These are phyloP conservation scores for Patellifolia procumbens DNA, from an alignment of 179 eudicot genomes.

Conservation along the genomic window DNA sequence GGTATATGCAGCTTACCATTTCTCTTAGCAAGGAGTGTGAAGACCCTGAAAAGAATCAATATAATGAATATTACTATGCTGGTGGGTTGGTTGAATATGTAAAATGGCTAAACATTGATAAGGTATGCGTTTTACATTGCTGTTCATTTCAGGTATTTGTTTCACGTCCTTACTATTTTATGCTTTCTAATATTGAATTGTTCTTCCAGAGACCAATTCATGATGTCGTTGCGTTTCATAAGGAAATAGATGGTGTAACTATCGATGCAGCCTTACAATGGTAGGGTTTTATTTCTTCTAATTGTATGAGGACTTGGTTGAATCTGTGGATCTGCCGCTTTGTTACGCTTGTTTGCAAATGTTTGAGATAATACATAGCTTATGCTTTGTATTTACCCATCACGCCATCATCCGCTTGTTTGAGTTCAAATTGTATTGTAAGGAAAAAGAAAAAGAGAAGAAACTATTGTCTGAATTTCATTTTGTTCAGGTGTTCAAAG, in stretches of 20 bases:
- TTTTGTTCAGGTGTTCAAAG: background rate
- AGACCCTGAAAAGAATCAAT: slow-evolving; percentile 57
- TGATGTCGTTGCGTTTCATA: slow-evolving; percentile 75
- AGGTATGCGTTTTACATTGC: slow-evolving; percentile 43
- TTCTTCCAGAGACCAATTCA: slow-evolving; percentile 79
- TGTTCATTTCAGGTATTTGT: background rate
- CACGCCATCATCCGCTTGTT: background rate
- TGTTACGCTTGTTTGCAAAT: background rate
- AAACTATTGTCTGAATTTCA: background rate
- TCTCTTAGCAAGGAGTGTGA: slow-evolving; percentile 61
- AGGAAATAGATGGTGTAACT: slow-evolving; percentile 71
- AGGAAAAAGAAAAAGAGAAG: background rate
- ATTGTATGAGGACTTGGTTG: background rate
- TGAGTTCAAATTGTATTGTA: background rate
- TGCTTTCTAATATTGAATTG: slow-evolving; percentile 11
- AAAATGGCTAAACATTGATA: slow-evolving; percentile 90
- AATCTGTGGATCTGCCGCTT: background rate
- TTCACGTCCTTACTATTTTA: slow-evolving; percentile 5
- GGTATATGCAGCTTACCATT: slow-evolving; percentile 62
- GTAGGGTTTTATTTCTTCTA: slow-evolving; percentile 41
- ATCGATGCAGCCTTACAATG: slow-evolving; percentile 90
- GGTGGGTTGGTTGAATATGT: slow-evolving; percentile 94
- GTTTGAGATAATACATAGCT: background rate
- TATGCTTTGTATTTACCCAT: background rate
- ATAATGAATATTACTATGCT: slow-evolving; percentile 76